phyloP scores from a whole-genome alignment of 345 rosid species.

The Ricinus communis region DNA sequence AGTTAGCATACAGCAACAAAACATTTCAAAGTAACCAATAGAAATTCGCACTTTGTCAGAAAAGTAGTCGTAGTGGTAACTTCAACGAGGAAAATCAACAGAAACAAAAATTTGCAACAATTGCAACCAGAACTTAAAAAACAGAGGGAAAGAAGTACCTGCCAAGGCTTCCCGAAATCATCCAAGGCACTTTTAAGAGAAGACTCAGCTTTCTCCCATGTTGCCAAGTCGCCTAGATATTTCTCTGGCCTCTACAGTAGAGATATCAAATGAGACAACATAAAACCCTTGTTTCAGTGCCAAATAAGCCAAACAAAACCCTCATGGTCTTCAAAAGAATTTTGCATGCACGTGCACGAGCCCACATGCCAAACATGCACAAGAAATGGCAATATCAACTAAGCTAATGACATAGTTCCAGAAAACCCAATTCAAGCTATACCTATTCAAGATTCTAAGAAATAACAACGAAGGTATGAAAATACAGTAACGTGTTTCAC shows the following conservation, averaged over 20 bases:
- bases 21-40: not conserved
- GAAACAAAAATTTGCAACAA: not conserved
- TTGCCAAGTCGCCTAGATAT: conserved; percentile 65
- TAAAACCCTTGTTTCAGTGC: not conserved
- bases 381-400: not conserved
- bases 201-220: conserved; percentile 92
- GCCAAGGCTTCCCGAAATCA: conserved; percentile 82
- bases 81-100: not conserved
- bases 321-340: not conserved
- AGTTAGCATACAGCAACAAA: not conserved
- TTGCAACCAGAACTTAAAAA: not conserved
- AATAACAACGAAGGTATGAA: not conserved
- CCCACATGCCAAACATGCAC: not conserved
- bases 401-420: not conserved
- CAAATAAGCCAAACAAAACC: not conserved
- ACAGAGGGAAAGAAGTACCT: conserved; percentile 41
- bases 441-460: not conserved
- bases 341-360: not conserved
- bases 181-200: conserved; percentile 75
- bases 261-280: conserved; percentile 4
- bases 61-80: not conserved
- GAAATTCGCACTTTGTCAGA: not conserved
- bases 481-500: not conserved
- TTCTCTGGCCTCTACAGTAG: conserved; percentile 87
- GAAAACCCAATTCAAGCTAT: not conserved